Evolutionary conservation across 2,329 filamentous ascomycete genomes (phyloP), one percentile per base, ranked within the genome.

Genomic region (Juglanconis juglandina): DNA sequence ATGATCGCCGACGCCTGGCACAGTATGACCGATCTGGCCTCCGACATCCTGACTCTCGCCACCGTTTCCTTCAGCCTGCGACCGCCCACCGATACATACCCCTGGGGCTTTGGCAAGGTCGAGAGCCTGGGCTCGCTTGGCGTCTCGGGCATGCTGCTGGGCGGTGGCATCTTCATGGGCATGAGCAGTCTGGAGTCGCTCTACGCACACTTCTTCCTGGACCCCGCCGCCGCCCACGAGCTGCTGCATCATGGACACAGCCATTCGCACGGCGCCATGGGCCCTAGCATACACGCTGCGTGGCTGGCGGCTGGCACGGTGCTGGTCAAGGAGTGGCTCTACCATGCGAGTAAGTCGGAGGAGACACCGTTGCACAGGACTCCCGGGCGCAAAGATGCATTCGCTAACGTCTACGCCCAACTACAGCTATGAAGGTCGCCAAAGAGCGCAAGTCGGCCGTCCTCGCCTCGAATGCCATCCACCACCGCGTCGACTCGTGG

Each of bases 1-100:
- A 90, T 96, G 81, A 81, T 93, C 62, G 93, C 95, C 71, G 95
- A 99, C 74, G 95, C 92, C 59, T 94, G 96, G 78, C 95, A 99
- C 78, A 94, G 92, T 69, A 83, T 98, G 66, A 96, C 94, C 53
- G 95, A 99, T 75, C 85, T 99, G 59, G 92, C 96, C 63, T 97
- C 93, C 56, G 95, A 99, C 74, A 83, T 99, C 68, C 87, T 97
- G 73, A 99, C 95, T 1, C 83, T 99, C 24, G 91, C 91, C 14
- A 99, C 95, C 9, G 93, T 99, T 51, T 94, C 93, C 24, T 96
- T 91, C 87, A 96, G 93, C 62, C 77, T 98, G 62, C 92, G 90
- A 68, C 88, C 91, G 5, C 92, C 95, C 0, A 91, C 90, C 10
- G 83, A 89, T 58, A 84, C 84, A 46, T 99, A 96, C 71, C 95